Base-by-base conservation (phyloP, 2,329 filamentous ascomycete species). In the Arthrobotrys sinensis region DNA sequence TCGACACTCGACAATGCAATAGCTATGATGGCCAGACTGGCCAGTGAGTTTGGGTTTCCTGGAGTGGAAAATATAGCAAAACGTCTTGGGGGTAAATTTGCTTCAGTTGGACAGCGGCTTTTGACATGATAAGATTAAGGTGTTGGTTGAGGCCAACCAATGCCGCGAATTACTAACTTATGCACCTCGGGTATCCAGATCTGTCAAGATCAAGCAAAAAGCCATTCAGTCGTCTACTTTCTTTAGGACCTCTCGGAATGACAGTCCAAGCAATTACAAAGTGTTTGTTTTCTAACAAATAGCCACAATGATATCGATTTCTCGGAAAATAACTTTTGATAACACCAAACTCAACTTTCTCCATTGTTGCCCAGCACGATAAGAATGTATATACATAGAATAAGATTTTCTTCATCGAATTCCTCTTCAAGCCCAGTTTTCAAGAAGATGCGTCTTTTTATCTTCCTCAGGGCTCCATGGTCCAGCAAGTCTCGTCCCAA, bases 401-500 rank as follows among this genome's bases (percentile, higher is more conserved):
- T 28, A 64, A 64, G 16, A 48, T 46, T 32, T 32, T 34, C 11
- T 12, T 48, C 10, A 63, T 63, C 19, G 1, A 45, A 64, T 60
- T 16, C 68, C 48, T 65, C 55, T 65, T 19, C 45, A 55, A 60
- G 4, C 16, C 62, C 50, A 60, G 57, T 55, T 65, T 62, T 38
- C 45, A 32, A 55, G 19, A 48, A 48, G 36, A 36, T 53, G 52
- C 28, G 40, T 53, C 38, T 60, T 66, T 28, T 69, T 14, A 19
- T 52, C 53, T 70, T 64, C 66, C 73, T 77, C 73, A 77, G 73
- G 73, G 73, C 73, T 38, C 73, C 73, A 77, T 77, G 60, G 73
- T 77, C 73, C 73, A 66, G 73, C 73, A 77, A 77, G 73, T 77
- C 73, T 62, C 66, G 73, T 77, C 73, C 73, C 73, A 66, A 70